Conservation (phyloP, 768 basidiomycete genomes). For the Naganishia randhawae region DNA sequence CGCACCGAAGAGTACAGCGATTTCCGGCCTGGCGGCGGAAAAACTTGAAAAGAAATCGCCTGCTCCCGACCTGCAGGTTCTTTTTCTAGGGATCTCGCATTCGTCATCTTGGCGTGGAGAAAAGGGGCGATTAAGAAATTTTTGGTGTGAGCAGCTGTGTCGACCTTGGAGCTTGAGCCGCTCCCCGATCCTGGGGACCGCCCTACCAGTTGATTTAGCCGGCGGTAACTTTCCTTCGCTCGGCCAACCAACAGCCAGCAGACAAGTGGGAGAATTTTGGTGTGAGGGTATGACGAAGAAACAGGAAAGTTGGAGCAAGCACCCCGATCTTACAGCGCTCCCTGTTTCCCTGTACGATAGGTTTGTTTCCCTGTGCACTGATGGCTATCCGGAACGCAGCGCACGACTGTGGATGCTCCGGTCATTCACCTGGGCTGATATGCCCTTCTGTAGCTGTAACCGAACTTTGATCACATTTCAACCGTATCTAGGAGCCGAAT, state of each 20-base stretch:
- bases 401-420: neutral
- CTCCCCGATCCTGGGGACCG: no score
- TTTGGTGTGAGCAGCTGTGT: neutral
- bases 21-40: neutral
- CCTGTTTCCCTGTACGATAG: neutral
- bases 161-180: no score
- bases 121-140: constrained; percentile 8
- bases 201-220: neutral
- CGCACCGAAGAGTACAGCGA: neutral
- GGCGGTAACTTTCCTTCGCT: constrained; percentile 8
- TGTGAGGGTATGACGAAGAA: neutral
- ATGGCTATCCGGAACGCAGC: neutral
- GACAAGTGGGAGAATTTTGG: neutral
- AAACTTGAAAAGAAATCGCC: constrained; percentile 4
- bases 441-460: neutral
- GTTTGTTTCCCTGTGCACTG: neutral
- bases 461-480: neutral
- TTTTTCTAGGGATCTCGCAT: constrained; percentile 13
- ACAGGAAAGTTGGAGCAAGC: neutral
- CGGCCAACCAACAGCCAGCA: neutral
- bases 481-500: neutral
- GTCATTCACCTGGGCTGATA: neutral
- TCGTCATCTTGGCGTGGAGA: constrained; percentile 12
- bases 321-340: constrained; percentile 3
- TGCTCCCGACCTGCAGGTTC: neutral